Conservation (phyloP, 2,329 filamentous ascomycete species). For the Fusarium sp. region DNA sequence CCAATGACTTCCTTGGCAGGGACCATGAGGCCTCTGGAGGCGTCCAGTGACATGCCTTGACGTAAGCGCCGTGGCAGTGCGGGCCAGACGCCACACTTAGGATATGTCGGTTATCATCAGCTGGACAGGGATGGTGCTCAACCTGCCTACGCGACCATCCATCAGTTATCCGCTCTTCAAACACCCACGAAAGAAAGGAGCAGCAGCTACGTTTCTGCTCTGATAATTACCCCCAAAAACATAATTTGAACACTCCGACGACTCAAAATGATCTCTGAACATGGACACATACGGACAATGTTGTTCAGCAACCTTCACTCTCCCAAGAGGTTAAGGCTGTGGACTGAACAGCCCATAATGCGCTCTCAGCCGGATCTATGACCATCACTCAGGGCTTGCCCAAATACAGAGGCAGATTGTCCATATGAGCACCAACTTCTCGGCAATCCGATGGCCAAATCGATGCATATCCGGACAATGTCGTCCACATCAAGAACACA, state of each 20-base stretch:
- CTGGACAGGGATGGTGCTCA: neutral
- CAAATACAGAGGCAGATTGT: neutral
- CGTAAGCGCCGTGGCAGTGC: constrained; percentile 42
- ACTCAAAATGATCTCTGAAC: neutral
- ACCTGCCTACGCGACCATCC: neutral
- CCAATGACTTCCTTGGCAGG: constrained; percentile 40
- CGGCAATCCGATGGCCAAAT: neutral
- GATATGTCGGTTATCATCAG: neutral
- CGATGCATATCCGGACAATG: neutral
- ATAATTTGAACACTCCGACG: too few relatives aligned
- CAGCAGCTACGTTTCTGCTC: neutral
- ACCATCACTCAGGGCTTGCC: too few relatives aligned
- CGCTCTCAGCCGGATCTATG: neutral
- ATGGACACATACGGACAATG: neutral
- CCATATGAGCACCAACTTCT: neutral
- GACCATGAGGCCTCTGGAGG: constrained; percentile 33
- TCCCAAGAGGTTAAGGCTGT: neutral
- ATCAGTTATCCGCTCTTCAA: neutral
- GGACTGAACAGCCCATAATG: neutral
- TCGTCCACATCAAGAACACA: neutral
- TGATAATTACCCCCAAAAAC: neutral
- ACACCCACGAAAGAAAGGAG: neutral
- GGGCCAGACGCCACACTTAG: constrained; percentile 4
- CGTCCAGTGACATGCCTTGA: constrained; percentile 27
- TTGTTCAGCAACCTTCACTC: neutral